Percentiles rank a stretch among this genome's conserved stretches.
These are phyloP conservation scores for Populus pruinosa DNA, from an alignment of 345 rosid genomes.

Conservation along the genomic window DNA sequence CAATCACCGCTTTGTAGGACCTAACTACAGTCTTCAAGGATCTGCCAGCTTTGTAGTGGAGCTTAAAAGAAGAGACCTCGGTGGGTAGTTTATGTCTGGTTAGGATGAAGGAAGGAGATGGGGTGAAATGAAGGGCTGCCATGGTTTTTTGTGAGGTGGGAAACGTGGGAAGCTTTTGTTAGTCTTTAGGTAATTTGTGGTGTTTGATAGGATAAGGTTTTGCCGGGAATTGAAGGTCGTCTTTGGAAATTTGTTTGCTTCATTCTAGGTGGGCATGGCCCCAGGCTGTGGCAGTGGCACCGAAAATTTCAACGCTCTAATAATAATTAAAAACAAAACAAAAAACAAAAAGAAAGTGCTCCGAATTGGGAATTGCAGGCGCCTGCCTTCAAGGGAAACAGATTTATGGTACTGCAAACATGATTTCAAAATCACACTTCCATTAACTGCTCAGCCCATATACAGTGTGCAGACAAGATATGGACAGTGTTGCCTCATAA, in stretches of 20 bases:
- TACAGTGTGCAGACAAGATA: too few species aligned
- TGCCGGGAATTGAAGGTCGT: neutral
- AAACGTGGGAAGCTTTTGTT: conserved; percentile 6
- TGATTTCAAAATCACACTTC: too few species aligned
- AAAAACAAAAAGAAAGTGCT: too few species aligned
- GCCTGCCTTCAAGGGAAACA: too few species aligned
- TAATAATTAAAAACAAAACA: too few species aligned
- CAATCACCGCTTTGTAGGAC: conserved; percentile 71
- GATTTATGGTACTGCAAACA: too few species aligned
- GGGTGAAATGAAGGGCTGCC: conserved; percentile 61
- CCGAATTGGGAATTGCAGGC: too few species aligned
- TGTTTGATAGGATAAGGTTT: conserved; percentile 36
- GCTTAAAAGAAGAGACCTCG: conserved; percentile 22
- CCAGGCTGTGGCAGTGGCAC: too few species aligned
- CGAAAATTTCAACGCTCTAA: too few species aligned
- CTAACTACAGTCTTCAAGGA: conserved; percentile 25
- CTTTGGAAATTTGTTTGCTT: neutral
- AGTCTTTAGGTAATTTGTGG: conserved; percentile 25
- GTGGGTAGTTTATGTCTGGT: conserved; percentile 34
- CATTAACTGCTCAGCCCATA: too few species aligned
- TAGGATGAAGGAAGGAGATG: conserved; percentile 41
- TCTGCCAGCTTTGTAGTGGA: conserved; percentile 11
- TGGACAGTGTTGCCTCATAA: too few species aligned
- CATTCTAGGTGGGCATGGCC: neutral
- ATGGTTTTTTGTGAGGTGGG: conserved; percentile 28